Evolutionary conservation across 805 yeast species (phyloP), one percentile per base, ranked within the genome.

Genomic region (Teunomyces lycoperdinae): DNA sequence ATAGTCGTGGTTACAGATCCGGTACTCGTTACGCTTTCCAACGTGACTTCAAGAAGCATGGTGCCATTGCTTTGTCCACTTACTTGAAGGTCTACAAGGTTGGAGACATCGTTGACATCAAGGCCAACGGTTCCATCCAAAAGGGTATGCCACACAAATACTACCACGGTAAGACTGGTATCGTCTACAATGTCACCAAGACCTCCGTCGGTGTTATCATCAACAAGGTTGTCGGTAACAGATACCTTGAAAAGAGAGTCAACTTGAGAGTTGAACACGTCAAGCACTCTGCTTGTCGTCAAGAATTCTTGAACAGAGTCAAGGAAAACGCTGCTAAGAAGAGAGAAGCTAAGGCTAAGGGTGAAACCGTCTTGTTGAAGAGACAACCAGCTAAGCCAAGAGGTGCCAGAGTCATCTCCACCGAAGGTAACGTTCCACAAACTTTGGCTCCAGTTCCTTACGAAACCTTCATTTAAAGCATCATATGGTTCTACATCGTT

Each of bases 81-180:
- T 94, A 92, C 94, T 80, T 94, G 83, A 90, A 89, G 87, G 80
- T 84, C 74, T 94, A 94, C 96, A 90, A 84, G 80, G 97, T 94
- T 69, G 99, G 99, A 73, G 99, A 94, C 78, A 92, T 94, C 68
- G 99, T 94, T 71, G 99, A 94, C 79, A 91, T 94, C 84, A 92
- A 89, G 82, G 99, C 95, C 77, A 94, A 94, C 77, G 97, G 97
- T 84, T 83, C 99, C 64, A 83, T 91, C 84, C 98, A 94, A 77
- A 91, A 92, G 87, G 97, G 98, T 89, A 89, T 94, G 97, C 99
- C 99, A 77, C 96, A 89, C 90, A 94, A 94, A 84, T 91, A 83
- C 87, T 94, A 94, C 97, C 97, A 94, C 85, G 99, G 99, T 80
- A 94, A 91, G 86, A 94, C 99, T 63, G 99, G 99, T 86, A 89